These are phyloP conservation scores for Inga leiocalycina DNA, from an alignment of 306 rosid genomes.

Conservation along the genomic window DNA sequence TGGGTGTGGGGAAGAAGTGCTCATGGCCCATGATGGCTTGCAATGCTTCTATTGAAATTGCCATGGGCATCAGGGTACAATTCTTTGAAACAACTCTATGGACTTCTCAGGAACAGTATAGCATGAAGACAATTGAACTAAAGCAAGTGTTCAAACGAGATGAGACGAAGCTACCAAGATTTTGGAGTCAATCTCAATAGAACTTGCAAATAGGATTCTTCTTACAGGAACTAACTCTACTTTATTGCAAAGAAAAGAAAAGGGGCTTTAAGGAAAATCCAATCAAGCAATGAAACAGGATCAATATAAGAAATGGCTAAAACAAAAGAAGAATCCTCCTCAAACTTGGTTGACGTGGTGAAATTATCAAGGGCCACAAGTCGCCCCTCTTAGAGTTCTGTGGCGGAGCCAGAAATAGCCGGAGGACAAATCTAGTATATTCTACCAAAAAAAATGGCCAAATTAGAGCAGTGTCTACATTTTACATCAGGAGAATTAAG, in stretches of 20 bases:
- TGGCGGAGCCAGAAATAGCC: slow-evolving; percentile 31
- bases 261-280: slow-evolving; percentile 26
- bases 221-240: slow-evolving; percentile 27
- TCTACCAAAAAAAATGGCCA: slow-evolving; percentile 46
- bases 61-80: background rate
- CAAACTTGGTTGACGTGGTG: slow-evolving; percentile 17
- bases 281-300: slow-evolving; percentile 4
- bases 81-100: background rate
- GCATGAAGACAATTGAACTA: background rate
- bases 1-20: background rate
- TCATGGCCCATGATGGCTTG: background rate
- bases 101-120: background rate
- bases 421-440: slow-evolving; percentile 31
- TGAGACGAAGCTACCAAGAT: background rate
- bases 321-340: slow-evolving; percentile 29
- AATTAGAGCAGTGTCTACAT: slow-evolving; percentile 41
- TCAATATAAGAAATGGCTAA: slow-evolving; percentile 28
- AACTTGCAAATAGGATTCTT: background rate
- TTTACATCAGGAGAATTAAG: slow-evolving; percentile 34
- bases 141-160: background rate
- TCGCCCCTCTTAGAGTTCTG: slow-evolving; percentile 18
- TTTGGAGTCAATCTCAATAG: background rate
- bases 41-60: background rate
- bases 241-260: slow-evolving; percentile 1
- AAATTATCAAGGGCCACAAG: slow-evolving; percentile 31